Base-by-base conservation (phyloP, 805 yeast species). In the Barnettozyma pratensis region DNA sequence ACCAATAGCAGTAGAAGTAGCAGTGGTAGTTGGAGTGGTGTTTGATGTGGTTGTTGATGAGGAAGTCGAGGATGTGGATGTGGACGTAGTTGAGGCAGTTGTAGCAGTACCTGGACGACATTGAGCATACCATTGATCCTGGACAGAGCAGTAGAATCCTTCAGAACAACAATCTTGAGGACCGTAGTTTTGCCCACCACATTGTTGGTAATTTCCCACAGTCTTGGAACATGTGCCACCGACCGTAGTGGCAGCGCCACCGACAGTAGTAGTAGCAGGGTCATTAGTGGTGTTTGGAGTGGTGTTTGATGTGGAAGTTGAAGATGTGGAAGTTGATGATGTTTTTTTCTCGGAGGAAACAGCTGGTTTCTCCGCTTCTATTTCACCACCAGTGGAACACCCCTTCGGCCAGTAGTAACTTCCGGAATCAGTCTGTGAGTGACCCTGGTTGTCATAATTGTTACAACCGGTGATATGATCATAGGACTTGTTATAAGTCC, bases 381-480 rank as follows among this genome's bases (percentile, higher is more conserved):
- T n/a, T n/a, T 31, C 34, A 31, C 34, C 11, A 11, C 11, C 34
- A 11, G 34, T 29, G 47, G 48, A 60, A 53, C 53, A 68, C 31
- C 45, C 42, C 34, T 32, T 46, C 39, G 61, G 52, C 64, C 64
- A 60, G 34, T 48, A 41, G 42, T 54, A 60, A 7, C 40, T 26
- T 11, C 61, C 52, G 4, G 57, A 48, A 36, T 58, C 60, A 5
- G 58, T 53, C 41, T 57, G 55, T 5, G 57, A 50, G 28, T 41
- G 45, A 3, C 56, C 56, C 14, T 55, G 40, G 49, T 55, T 57
- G 40, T 58, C 59, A 45, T 46, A 41, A 44, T 53, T 48, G 35
- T 52, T 35, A 41, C 63, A 59, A 26, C 61, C 61, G 4, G 55
- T 53, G 39, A 44, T 52, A 47, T 58, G 53, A 31, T 58, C 61